Evolutionary conservation across 306 rosid species (phyloP), one percentile per base, ranked within the genome.

Genomic region (Canavalia gladiata): DNA sequence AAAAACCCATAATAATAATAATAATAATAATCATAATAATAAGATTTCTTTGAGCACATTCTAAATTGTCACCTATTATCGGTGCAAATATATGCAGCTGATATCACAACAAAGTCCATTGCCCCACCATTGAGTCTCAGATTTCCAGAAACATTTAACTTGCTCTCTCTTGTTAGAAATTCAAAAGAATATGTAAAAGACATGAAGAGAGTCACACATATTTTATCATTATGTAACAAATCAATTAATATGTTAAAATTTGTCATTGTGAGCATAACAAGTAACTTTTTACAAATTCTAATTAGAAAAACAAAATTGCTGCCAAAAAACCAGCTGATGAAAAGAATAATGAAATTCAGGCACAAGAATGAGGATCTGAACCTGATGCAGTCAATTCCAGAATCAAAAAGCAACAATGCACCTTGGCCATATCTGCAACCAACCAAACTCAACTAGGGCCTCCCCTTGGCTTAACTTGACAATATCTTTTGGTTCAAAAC

Each of bases 351-450:
- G 58, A 84, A 82, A 75, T 79, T 80, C 58, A 25, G 31, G 74
- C 59, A 85, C 84, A 88, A 65, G 83, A 83, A 83, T 79, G 52
- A 80, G 63, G 77, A 69, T 85, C 42, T 51, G 67, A 64, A 80
- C 83, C 84, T 74, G 88, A 84, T 81, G 77, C 37, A 4, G 80
- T 81, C 78, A 81, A 68, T 57, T 80, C 77, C 86, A 41, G 78
- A 77, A 71, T 74, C 74, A 52, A 82, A 18, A 58, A 59, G 72
- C 69, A 81, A 6, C 35, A 35, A 33, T 63, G 64, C 58, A 71
- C 71, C 85, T 82, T 74, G 68, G 79, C 76, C 72, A 77, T 45
- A 65, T 76, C 73, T 77, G 68, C 70, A 72, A 75, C 72, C 62
- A 67, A 78, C 58, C 65, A 31, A 34, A 28, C 29, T 74, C 76